Conservation (phyloP, 2,329 filamentous ascomycete genomes). For the Immersiporthe knoxdaviesiana region DNA sequence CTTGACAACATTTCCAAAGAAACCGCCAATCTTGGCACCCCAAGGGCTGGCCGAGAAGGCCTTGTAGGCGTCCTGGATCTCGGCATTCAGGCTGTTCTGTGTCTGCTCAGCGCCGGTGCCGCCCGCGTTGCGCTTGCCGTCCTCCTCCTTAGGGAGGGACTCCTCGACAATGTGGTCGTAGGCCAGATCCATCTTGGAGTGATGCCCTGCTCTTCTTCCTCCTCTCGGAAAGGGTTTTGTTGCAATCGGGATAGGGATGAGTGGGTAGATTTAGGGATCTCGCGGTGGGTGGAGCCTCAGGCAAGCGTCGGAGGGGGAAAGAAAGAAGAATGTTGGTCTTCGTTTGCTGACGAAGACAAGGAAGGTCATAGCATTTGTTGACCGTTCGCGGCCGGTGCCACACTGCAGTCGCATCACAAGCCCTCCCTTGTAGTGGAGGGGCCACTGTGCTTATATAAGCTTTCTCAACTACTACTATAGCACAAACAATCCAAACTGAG, state of each 20-base stretch:
- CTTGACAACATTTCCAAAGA: conserved; percentile 90
- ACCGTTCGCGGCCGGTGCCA: background rate
- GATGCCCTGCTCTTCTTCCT: background rate
- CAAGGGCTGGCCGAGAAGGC: conserved; percentile 90
- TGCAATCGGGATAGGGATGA: background rate
- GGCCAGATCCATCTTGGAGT: conserved; percentile 79
- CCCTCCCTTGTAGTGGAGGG: conserved; percentile 3
- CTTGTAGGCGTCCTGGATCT: conserved; percentile 94
- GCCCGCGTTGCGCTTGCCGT: conserved; percentile 45
- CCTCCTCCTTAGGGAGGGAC: conserved; percentile 63
- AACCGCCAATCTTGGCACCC: conserved; percentile 85
- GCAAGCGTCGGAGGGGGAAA: background rate
- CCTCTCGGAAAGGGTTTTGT: background rate
- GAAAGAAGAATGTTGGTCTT: background rate
- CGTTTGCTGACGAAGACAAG: background rate
- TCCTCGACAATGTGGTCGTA: conserved; percentile 97
- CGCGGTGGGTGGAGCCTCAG: background rate
- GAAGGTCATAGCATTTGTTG: background rate
- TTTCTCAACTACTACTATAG: background rate
- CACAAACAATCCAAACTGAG: background rate
- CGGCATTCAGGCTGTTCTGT: conserved; percentile 71
- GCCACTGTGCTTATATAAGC: background rate
- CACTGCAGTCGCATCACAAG: background rate
- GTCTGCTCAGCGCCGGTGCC: conserved; percentile 46
- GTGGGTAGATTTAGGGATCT: background rate